Evolutionary conservation across 371 early-diverging fungal species (phyloP).

Genomic region (Nematocida major): DNA sequence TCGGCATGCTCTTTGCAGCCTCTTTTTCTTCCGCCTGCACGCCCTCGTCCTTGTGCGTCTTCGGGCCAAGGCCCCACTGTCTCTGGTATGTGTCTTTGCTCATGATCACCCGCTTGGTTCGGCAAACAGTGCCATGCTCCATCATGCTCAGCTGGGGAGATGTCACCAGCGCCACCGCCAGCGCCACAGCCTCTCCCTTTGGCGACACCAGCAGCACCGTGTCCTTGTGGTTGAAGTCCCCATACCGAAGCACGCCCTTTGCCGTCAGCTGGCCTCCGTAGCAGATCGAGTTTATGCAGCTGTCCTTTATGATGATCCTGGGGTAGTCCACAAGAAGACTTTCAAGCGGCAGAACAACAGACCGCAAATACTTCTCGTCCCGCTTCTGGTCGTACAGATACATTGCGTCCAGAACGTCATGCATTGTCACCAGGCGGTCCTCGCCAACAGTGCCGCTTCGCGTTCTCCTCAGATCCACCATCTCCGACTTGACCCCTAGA

Average conservation of each 20-base stretch:
- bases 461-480: slow-evolving; percentile 97
- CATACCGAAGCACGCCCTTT: slow-evolving; percentile 90
- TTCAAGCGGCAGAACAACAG: slow-evolving; percentile 89
- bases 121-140: slow-evolving; percentile 86
- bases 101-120: slow-evolving; percentile 99
- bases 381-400: slow-evolving; percentile 87
- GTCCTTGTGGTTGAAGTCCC: slow-evolving; percentile 85
- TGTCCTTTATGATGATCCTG: slow-evolving; percentile 95
- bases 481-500: slow-evolving; percentile 91
- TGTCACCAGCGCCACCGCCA: slow-evolving; percentile 87
- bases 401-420: slow-evolving; percentile 94
- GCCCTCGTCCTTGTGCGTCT: not conserved
- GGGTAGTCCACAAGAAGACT: slow-evolving; percentile 84
- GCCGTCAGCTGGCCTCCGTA: slow-evolving; percentile 96
- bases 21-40: slow-evolving; percentile 1
- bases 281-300: slow-evolving; percentile 93
- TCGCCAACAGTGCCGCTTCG: slow-evolving; percentile 85
- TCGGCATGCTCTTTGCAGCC: not conserved
- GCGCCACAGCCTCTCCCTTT: slow-evolving; percentile 97
- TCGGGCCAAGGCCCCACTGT: slow-evolving; percentile 45
- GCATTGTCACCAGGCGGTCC: slow-evolving; percentile 82
- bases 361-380: slow-evolving; percentile 84
- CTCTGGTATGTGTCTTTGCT: slow-evolving; percentile 72
- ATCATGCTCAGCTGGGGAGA: slow-evolving; percentile 86
- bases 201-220: slow-evolving; percentile 95